A percentile compares a stretch with the other conserved stretches of the same genome.
Evolutionary conservation across 177 flowering plant species (phyloP).

Genomic region (Tripterygium wilfordii): DNA sequence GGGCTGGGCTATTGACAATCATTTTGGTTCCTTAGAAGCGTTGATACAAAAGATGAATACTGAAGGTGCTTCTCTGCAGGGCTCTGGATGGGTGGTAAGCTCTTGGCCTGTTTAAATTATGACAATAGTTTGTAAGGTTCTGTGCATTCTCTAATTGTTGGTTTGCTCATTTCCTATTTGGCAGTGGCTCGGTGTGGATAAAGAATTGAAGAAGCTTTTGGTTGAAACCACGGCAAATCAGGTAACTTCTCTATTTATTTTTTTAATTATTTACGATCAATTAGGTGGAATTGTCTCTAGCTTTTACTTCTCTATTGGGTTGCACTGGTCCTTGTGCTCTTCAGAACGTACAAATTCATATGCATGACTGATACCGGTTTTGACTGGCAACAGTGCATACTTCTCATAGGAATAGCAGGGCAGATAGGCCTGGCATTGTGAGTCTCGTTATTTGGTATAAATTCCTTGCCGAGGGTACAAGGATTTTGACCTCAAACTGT

Average conservation of each 20-base stretch:
- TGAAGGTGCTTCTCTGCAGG: slow-evolving; percentile 97
- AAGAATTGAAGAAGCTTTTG: slow-evolving; percentile 68
- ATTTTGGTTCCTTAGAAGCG: slow-evolving; percentile 75
- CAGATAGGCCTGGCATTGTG: too few relatives aligned
- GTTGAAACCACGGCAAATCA: slow-evolving; percentile 94
- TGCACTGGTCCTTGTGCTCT: too few relatives aligned
- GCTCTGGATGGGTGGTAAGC: slow-evolving; percentile 99
- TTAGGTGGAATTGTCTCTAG: too few relatives aligned
- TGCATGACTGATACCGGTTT: too few relatives aligned
- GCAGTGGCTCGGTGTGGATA: slow-evolving; percentile 95
- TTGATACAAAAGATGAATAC: slow-evolving; percentile 65
- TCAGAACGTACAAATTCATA: too few relatives aligned
- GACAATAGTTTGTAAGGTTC: neutral
- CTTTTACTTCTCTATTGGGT: too few relatives aligned
- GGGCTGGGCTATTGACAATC: slow-evolving; percentile 74
- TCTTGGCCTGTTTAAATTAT: neutral
- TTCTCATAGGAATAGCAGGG: too few relatives aligned
- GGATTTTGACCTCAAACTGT: too few relatives aligned
- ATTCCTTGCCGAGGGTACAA: too few relatives aligned
- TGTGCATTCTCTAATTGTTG: neutral
- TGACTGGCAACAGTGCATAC: too few relatives aligned
- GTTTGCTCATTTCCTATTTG: neutral
- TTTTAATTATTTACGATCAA: neutral
- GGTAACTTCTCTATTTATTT: slow-evolving; percentile 33
- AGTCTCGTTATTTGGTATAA: too few relatives aligned